Conservation (phyloP, 2,329 filamentous ascomycete species). For the Aspergillus sojae region DNA sequence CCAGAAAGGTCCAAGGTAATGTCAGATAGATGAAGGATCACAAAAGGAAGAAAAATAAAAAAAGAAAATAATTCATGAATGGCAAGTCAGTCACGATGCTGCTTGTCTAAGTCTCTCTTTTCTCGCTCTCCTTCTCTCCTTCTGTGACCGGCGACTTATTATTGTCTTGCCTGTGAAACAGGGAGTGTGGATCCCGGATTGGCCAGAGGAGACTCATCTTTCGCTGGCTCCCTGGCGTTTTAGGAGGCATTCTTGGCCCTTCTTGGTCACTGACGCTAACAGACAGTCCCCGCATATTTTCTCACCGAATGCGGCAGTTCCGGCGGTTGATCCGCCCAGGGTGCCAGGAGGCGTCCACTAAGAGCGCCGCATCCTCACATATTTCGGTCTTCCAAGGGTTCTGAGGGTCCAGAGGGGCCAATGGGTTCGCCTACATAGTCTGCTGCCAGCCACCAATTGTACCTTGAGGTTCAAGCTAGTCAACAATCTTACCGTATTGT, state of each 20-base stretch:
- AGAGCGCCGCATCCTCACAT: conserved; percentile 8
- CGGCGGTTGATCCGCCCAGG: conserved; percentile 19
- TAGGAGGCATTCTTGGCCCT: conserved; percentile 19
- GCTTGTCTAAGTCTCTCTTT: not conserved
- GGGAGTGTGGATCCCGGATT: conserved; percentile 15
- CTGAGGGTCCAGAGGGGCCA: conserved; percentile 5
- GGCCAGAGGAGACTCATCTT: conserved; percentile 5
- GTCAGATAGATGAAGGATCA: conserved; percentile 6
- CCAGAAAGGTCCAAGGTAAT: not conserved
- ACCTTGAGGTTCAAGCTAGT: conserved; percentile 8
- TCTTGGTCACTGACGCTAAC: conserved; percentile 15
- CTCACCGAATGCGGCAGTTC: conserved; percentile 19
- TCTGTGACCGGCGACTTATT: conserved; percentile 9
- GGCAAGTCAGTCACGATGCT: not conserved
- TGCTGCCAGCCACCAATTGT: conserved; percentile 12
- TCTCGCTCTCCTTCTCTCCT: not conserved
- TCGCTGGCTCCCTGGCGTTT: conserved; percentile 16
- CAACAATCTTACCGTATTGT: conserved; percentile 3
- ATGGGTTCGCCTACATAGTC: not conserved
- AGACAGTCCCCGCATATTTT: conserved; percentile 22
- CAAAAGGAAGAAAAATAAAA: not conserved
- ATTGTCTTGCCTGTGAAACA: conserved; percentile 17
- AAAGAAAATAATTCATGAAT: not conserved
- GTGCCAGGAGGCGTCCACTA: conserved; percentile 21
- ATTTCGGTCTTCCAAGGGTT: conserved; percentile 9